Base-by-base conservation (phyloP, 139 green algal species). In the Nannochloris sp. region DNA sequence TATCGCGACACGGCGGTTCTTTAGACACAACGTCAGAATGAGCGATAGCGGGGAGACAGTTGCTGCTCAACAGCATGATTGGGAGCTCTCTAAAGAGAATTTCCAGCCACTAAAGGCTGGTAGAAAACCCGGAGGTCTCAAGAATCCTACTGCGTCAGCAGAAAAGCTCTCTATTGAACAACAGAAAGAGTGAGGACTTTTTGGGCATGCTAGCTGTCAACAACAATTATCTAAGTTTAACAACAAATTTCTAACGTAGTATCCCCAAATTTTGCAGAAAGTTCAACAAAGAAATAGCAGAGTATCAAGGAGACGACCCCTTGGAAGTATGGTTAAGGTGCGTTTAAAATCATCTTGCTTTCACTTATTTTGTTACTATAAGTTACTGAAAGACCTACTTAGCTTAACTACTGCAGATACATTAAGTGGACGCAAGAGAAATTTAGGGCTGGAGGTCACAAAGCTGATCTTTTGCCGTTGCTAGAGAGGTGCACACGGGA, bases 81-180 rank as follows among this genome's bases (percentile, higher is more conserved):
- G 89, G 89, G 89, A 96, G 62, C 37, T 70, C 3, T 78, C 61
- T 33, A 96, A 96, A 64, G 89, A 96, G 57, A 96, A 96, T 67
- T 87, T 85, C 38, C 80, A 89, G 64, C 89, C 89, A 0, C 48
- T 93, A 23, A 84, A 80, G 32, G 32, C 57, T 7, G 89, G 89
- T 0, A 73, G 89, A 15, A 72, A 82, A 10, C 75, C 78, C 5
- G 60, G 58, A 0, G 82, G 55, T 0, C 65, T 91, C 23, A 58
- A 62, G 34, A 72, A 84, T 31, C 71, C 24, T 31, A 64, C 38
- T 27, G 47, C 14, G 15, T 35, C 42, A 27, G 42, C 42, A 19
- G 42, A 19, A 13, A 47, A 9, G 37, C 6, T 24, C 59, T 60
- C 33, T 24, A 3, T 72, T 5, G 77, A 83, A 56, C 55, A 76